Base-by-base conservation (phyloP, 2,329 filamentous ascomycete species). In the Parafenestella ontariensis region DNA sequence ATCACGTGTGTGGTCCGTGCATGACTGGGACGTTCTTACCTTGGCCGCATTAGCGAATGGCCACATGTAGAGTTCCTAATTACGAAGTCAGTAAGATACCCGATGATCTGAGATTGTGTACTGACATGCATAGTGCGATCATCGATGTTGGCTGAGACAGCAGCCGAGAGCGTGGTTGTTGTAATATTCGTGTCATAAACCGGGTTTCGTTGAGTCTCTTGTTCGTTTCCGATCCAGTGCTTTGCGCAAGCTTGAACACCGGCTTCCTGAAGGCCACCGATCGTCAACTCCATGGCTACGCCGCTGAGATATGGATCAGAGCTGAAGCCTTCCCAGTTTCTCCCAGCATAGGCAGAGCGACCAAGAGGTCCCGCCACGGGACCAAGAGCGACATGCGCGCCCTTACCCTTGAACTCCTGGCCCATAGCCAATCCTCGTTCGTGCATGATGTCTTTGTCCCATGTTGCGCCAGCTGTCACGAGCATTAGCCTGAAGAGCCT, bases 31-130 rank as follows among this genome's bases (percentile, higher is more conserved):
- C 26, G 10, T 28, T 28, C 26, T 31, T 31, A 11, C 28, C 29
- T 75, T 79, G 13, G 89, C 74, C 0, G 84, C 82, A 51, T 89
- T 84, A 63, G 85, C 82, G 52, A 89, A 90, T 0, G 87, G 87
- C 82, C 85, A 89, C 3, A 87, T 77, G 56, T 90, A 90, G 21
- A 85, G 77, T 69, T 89, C 87, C 18, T 31, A 15, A 11, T 33
- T 23, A 7, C 29, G 11, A 33, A 18, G 28, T 44, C 26, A 44
- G 42, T 26, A 15, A 21, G 2, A 31, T 33, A n/a, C 36, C 17
- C 2, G 20, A 5, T 18, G 28, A 20, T 20, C 6, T 39, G 18
- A 21, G 4, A 20, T 13, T n/a, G 17, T 8, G 6, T 36, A 46
- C 43, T 46, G 13, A 31, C 29, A 36, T 89, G 86, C 49, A 89